These are phyloP conservation scores for Haberlea rhodopensis DNA, from an alignment of 257 asterid genomes.

Conservation along the genomic window DNA sequence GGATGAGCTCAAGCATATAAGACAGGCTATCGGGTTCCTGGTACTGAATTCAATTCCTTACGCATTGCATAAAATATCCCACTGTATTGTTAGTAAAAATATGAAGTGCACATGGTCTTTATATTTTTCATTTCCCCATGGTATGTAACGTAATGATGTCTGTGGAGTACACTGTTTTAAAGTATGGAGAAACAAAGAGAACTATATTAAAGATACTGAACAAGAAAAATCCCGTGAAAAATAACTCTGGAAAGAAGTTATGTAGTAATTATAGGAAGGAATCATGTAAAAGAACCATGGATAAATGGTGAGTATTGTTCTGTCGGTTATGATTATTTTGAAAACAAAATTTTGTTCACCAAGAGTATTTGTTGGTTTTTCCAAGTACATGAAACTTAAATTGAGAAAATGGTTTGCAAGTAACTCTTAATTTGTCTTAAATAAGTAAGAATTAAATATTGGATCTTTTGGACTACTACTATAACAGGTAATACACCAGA, in stretches of 20 bases:
- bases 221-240: background rate
- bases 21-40: constrained; percentile 98
- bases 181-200: background rate
- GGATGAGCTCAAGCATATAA: constrained; percentile 99
- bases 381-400: background rate
- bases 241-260: background rate
- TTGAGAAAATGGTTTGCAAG: background rate
- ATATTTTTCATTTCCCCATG: background rate
- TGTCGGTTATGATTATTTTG: background rate
- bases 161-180: background rate
- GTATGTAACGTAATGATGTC: background rate
- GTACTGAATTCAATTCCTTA: constrained; percentile 37
- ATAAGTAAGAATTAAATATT: constrained; percentile 5
- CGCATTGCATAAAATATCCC: constrained; percentile 20
- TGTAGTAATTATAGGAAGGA: background rate
- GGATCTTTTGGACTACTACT: constrained; percentile 21
- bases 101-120: background rate
- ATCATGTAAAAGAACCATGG: background rate
- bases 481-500: constrained; percentile 93
- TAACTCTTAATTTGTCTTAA: background rate
- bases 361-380: background rate
- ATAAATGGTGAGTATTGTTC: background rate
- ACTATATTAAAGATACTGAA: background rate
- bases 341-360: background rate
- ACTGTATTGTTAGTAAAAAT: constrained; percentile 10